phyloP scores from a whole-genome alignment of 176 grass and related monocot species.

The Lolium rigidum region DNA sequence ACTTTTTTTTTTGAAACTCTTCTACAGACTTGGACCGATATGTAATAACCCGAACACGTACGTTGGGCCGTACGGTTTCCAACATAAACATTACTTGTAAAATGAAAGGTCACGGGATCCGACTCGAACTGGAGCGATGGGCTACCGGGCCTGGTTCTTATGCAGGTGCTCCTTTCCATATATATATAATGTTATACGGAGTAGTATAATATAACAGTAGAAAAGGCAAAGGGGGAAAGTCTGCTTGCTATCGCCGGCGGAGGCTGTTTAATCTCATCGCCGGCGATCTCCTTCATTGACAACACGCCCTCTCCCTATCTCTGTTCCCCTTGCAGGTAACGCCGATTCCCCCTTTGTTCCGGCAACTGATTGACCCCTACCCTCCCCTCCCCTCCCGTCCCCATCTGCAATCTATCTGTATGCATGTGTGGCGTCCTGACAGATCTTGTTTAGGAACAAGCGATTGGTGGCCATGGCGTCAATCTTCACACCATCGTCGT shows the following conservation, averaged over 20 bases:
- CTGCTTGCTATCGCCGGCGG: neutral
- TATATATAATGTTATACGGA: too few species aligned
- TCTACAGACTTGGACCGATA: too few species aligned
- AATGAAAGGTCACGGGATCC: neutral
- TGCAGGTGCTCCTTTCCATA: neutral
- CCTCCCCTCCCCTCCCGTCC: neutral
- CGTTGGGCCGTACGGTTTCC: too few species aligned
- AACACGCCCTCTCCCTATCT: neutral
- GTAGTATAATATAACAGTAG: neutral
- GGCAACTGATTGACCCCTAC: neutral
- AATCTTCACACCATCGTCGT: neutral
- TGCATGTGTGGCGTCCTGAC: neutral
- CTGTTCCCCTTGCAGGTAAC: neutral
- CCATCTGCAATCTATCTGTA: neutral
- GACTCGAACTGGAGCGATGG: neutral
- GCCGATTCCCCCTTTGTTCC: neutral
- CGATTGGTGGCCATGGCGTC: neutral
- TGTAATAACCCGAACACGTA: too few species aligned
- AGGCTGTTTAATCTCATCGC: neutral
- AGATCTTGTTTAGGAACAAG: neutral
- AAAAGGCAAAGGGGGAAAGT: neutral
- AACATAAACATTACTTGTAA: too few species aligned
- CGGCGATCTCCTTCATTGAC: neutral
- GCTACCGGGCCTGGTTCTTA: neutral
- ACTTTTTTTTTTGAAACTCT: too few species aligned